These are phyloP conservation scores for Scorias spongiosa DNA, from an alignment of 2,329 filamentous ascomycete genomes.

Conservation along the genomic window DNA sequence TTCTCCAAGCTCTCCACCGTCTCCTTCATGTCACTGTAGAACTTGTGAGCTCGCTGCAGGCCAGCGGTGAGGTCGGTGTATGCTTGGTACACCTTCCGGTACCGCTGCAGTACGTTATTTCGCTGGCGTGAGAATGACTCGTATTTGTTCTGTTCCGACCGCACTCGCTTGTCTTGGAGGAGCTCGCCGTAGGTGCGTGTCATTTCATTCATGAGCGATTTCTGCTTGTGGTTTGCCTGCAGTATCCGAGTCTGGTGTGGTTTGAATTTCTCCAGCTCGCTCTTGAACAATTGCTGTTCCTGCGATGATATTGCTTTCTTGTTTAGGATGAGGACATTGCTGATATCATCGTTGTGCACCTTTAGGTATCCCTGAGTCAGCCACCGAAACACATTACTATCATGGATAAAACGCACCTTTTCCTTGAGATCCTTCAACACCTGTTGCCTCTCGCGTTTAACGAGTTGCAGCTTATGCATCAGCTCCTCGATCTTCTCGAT, in stretches of 20 bases:
- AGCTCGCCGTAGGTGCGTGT: constrained; percentile 75
- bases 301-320: constrained; percentile 92
- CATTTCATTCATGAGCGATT: constrained; percentile 85
- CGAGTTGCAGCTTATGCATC: constrained; percentile 74
- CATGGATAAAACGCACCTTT: constrained; percentile 48
- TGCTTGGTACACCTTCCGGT: constrained; percentile 82
- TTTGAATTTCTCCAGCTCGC: constrained; percentile 93
- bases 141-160: constrained; percentile 89
- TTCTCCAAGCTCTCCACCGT: constrained; percentile 83
- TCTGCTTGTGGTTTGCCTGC: constrained; percentile 91
- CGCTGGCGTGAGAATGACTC: constrained; percentile 75
- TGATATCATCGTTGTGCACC: constrained; percentile 95
- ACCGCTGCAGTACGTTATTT: constrained; percentile 65
- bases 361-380: constrained; percentile 22
- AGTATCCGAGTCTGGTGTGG: constrained; percentile 82
- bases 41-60: constrained; percentile 72
- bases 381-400: neutral
- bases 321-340: constrained; percentile 90
- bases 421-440: constrained; percentile 95
- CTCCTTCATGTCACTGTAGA: constrained; percentile 92
- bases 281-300: constrained; percentile 82
- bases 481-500: constrained; percentile 79
- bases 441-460: constrained; percentile 83
- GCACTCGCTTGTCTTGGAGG: constrained; percentile 83
- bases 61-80: constrained; percentile 83